phyloP scores from a whole-genome alignment of 1,284 basidiomycete genomes.

The Ustilago shanxiensis region DNA sequence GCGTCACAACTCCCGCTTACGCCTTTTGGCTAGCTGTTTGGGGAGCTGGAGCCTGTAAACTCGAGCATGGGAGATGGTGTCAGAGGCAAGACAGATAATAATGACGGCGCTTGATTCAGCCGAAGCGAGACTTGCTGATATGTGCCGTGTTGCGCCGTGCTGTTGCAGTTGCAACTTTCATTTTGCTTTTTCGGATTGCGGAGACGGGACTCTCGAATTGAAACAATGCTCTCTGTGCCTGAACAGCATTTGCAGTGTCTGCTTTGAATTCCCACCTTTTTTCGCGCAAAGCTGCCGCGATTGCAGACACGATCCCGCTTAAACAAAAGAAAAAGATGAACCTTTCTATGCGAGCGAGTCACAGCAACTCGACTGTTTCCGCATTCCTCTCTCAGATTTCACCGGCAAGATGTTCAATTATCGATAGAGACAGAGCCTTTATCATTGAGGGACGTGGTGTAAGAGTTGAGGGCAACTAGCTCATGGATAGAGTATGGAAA shows the following conservation, averaged over 20 bases:
- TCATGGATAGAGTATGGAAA: too few relatives aligned
- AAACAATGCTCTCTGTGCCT: neutral
- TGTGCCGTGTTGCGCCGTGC: neutral
- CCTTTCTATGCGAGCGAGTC: neutral
- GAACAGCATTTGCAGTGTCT: neutral
- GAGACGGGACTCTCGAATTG: neutral
- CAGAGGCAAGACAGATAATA: constrained; percentile 2
- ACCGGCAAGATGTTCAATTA: neutral
- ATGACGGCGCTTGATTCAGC: neutral
- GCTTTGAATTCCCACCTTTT: neutral
- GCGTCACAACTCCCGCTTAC: constrained; percentile 32
- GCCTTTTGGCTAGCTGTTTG: constrained; percentile 39
- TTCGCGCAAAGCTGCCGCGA: neutral
- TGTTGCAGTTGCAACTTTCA: neutral
- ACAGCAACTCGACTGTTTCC: neutral
- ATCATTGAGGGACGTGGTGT: neutral
- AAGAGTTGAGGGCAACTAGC: neutral
- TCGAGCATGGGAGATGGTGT: constrained; percentile 23
- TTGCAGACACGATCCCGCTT: neutral
- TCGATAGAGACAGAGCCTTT: neutral
- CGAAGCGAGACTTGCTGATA: neutral
- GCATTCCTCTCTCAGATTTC: constrained; percentile 5
- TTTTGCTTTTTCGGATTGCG: constrained; percentile 14
- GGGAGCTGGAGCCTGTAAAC: constrained; percentile 28
- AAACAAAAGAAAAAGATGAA: neutral